Evolutionary conservation across 139 green algal genomes (phyloP).

Genomic region (Desmodesmus armatus): DNA sequence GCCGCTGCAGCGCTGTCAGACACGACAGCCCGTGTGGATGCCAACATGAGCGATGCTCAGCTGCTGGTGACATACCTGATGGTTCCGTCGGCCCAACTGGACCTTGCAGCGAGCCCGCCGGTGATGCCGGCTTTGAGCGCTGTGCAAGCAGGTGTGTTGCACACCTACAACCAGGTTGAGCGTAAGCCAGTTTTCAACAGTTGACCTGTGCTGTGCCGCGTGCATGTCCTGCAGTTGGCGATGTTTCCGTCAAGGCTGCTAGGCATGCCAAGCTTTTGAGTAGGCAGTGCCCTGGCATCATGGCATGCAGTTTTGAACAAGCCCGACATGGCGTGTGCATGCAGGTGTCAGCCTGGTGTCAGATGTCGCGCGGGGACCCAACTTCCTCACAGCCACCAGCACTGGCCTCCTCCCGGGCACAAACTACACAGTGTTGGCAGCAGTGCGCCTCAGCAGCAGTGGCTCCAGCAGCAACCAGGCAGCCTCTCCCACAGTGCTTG

Average conservation of each 20-base stretch:
- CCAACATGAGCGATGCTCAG: slow-evolving; percentile 52
- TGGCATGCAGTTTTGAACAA: too few species aligned
- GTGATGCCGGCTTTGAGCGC: neutral
- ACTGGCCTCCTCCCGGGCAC: slow-evolving; percentile 44
- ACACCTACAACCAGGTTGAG: too few species aligned
- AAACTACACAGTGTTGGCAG: slow-evolving; percentile 56
- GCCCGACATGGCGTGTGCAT: too few species aligned
- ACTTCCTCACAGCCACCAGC: slow-evolving; percentile 2
- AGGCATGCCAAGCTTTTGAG: too few species aligned
- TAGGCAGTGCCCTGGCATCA: too few species aligned
- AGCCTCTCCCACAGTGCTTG: slow-evolving; percentile 35
- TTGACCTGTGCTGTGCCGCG: neutral
- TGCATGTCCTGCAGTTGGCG: neutral
- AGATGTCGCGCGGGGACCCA: neutral
- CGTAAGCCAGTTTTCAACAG: too few species aligned
- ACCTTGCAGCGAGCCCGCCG: slow-evolving; percentile 14
- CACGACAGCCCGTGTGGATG: slow-evolving; percentile 7
- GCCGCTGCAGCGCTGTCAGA: slow-evolving; percentile 29
- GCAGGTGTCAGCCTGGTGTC: slow-evolving; percentile 36
- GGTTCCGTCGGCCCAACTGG: neutral
- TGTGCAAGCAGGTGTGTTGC: too few species aligned
- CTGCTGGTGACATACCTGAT: neutral
- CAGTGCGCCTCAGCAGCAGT: slow-evolving; percentile 36
- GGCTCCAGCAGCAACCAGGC: neutral
- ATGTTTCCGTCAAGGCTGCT: too few species aligned